Evolutionary conservation across 1,139 yeast species (phyloP).

Genomic region (Pneumocystis canis): DNA sequence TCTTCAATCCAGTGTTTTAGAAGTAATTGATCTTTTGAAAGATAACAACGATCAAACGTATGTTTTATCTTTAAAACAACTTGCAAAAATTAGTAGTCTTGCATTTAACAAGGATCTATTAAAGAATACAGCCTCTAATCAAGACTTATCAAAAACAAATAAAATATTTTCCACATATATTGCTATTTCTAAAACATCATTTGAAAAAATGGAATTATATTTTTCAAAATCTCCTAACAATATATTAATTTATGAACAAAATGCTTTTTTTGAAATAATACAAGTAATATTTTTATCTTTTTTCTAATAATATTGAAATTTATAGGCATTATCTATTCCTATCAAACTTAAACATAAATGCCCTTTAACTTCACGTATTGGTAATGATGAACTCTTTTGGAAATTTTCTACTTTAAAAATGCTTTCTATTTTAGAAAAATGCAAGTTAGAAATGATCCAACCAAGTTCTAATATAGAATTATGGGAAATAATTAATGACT

Average conservation of each 20-base stretch:
- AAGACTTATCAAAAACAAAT: background rate
- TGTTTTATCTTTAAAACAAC: background rate
- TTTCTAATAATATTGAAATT: background rate
- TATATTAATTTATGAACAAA: background rate
- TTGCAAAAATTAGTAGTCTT: background rate
- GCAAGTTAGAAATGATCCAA: background rate
- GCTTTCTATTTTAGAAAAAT: background rate
- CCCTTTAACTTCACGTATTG: background rate
- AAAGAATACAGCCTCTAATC: background rate
- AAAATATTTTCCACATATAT: background rate
- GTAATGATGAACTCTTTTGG: background rate
- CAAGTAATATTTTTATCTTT: background rate
- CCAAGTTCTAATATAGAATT: background rate
- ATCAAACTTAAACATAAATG: background rate
- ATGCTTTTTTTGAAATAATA: background rate
- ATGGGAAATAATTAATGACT: background rate
- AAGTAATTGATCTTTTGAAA: background rate
- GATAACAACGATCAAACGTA: background rate
- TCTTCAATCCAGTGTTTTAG: slow-evolving; percentile 2
- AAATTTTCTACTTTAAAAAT: background rate
- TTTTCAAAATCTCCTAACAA: background rate
- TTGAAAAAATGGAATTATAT: background rate
- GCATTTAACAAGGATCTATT: background rate
- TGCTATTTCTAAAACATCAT: background rate
- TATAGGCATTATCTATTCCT: background rate